phyloP scores from a whole-genome alignment of 306 rosid species.

The Rosa persica region DNA sequence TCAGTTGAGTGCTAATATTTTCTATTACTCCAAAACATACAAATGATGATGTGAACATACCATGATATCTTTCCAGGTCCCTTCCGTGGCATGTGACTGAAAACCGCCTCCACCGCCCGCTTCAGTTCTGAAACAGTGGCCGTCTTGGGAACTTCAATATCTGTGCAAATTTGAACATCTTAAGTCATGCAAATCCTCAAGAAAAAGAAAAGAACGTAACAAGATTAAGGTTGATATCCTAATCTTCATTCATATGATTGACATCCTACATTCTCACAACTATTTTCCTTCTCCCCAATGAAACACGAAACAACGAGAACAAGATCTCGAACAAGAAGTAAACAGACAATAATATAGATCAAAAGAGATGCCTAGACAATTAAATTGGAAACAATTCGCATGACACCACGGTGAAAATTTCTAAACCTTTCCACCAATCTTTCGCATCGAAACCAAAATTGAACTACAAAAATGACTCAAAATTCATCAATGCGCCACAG shows the following conservation, averaged over 20 bases:
- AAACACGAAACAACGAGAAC: not conserved
- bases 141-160: slow-evolving; percentile 53
- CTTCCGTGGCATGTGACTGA: slow-evolving; percentile 64
- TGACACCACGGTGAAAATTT: not conserved
- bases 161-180: slow-evolving; percentile 40
- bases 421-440: not conserved
- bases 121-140: slow-evolving; percentile 73
- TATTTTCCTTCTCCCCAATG: not conserved
- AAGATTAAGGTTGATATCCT: not conserved
- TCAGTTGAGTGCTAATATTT: not conserved
- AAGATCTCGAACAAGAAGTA: not conserved
- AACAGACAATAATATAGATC: not conserved
- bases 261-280: slow-evolving; percentile 2
- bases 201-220: not conserved
- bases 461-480: not conserved
- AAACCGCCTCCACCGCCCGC: slow-evolving; percentile 65
- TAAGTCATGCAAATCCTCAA: slow-evolving; percentile 14
- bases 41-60: slow-evolving; percentile 36
- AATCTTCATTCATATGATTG: not conserved
- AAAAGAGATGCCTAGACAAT: not conserved
- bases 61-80: slow-evolving; percentile 82
- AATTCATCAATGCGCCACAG: not conserved
- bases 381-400: not conserved
- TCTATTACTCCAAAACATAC: not conserved
- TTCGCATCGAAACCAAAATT: not conserved